Conservation (phyloP, 2,329 filamentous ascomycete species). For the Apiospora kogelbergensis region DNA sequence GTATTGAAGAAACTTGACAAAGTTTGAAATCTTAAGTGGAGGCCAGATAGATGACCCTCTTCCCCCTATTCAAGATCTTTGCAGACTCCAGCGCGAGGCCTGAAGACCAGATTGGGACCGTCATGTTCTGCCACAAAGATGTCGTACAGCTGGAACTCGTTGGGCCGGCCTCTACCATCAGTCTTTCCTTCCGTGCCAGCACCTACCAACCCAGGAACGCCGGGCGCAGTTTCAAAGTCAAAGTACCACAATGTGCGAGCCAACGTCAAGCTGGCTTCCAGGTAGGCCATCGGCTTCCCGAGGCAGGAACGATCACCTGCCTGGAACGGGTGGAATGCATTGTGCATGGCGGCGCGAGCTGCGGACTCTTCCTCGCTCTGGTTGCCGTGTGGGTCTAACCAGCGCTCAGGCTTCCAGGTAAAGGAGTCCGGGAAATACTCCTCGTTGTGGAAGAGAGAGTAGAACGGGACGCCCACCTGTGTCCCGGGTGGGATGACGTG, state of each 20-base stretch:
- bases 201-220: background rate
- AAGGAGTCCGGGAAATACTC: constrained; percentile 41
- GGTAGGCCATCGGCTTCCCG: background rate
- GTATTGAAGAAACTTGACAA: too few relatives aligned
- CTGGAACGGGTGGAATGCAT: background rate
- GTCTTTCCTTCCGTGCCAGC: background rate
- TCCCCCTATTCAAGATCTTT: background rate
- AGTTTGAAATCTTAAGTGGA: too few relatives aligned
- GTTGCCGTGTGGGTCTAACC: constrained; percentile 27
- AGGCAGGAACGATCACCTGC: background rate
- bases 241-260: constrained; percentile 11
- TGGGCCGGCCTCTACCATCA: background rate
- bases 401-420: constrained; percentile 42
- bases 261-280: background rate
- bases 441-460: constrained; percentile 42
- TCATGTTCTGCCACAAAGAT: background rate
- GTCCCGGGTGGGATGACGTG: constrained; percentile 13
- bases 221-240: background rate
- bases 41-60: background rate
- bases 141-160: background rate
- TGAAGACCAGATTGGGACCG: background rate
- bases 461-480: constrained; percentile 39
- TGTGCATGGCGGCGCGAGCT: background rate
- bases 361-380: background rate
- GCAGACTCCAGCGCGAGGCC: background rate